Percentiles rank a stretch among this genome's conserved stretches.
Conservation (phyloP, 768 basidiomycete genomes). For the Podaxis mareebaensis region DNA sequence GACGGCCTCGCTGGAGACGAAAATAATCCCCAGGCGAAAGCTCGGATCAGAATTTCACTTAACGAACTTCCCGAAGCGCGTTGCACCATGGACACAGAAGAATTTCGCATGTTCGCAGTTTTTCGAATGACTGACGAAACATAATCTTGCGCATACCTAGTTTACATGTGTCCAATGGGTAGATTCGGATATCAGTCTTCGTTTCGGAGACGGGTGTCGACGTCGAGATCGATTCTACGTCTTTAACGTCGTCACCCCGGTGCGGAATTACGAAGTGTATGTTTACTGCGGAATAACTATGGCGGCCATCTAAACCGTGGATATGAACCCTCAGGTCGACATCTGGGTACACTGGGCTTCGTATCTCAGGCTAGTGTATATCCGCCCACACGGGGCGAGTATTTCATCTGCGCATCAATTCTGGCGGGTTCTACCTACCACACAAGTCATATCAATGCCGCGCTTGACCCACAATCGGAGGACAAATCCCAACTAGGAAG, state of each 20-base stretch:
- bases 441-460: background rate
- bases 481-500: background rate
- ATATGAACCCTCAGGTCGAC: background rate
- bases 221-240: background rate
- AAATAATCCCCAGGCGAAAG: background rate
- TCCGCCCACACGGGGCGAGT: background rate
- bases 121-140: background rate
- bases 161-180: background rate
- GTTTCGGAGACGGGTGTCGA: background rate
- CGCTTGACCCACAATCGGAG: background rate
- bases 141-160: background rate
- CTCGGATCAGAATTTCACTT: background rate
- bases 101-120: background rate
- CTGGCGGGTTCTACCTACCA: background rate
- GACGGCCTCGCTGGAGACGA: background rate
- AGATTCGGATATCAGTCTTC: background rate
- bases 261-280: background rate
- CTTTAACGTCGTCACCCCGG: background rate
- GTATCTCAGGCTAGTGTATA: background rate
- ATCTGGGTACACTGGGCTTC: background rate
- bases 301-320: background rate
- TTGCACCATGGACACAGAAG: background rate
- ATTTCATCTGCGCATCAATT: background rate
- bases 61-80: background rate
- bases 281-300: background rate